Base-by-base conservation (phyloP, 2,329 filamentous ascomycete species). In the Leptodontidium sp. region DNA sequence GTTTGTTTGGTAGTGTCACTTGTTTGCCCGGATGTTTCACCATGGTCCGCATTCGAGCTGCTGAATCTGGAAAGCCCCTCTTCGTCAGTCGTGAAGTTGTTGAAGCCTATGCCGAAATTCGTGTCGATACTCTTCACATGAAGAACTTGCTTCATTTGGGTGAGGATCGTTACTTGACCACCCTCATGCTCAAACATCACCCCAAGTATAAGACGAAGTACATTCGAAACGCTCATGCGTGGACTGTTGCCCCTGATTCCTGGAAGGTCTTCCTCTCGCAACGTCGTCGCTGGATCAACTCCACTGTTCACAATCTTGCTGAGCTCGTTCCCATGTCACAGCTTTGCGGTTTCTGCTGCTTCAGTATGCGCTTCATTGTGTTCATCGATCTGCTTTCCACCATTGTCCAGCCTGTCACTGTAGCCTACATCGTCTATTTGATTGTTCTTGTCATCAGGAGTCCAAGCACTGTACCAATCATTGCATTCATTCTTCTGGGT, bases 201-300 rank as follows among this genome's bases (percentile, higher is more conserved):
- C 86, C 90, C 75, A 93, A 92, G 84, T 98, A 96, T 86, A 98
- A 98, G 90, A 98, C 96, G 66, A 99, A 98, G 86, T 99, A 97
- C 80, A 94, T 97, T 78, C 93, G 92, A 84, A 86, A 87, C 68
- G 95, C 96, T 6, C 92, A 98, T 77, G 96, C 96, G 32, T 98
- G 93, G 93, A 99, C 96, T 14, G 94, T 98, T 76, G 96, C 96
- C 8, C 96, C 96, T 7, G 96, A 99, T 80, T 93, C 91, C 71
- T 98, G 94, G 92, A 83, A 86, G 52, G 93, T 99, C 69, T 98
- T 99, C 87, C 85, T 98, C 80, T 99, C 96, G 32, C 96, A 99
- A 83, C 93, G 96, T 86, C 95, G 96, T 85, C 93, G 96, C 79
- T 99, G 96, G 96, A 99, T 99, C 82, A 99, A 99, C 85, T 98